Conservation (phyloP, 2,329 filamentous ascomycete genomes). For the Cyphellophora europaea region DNA sequence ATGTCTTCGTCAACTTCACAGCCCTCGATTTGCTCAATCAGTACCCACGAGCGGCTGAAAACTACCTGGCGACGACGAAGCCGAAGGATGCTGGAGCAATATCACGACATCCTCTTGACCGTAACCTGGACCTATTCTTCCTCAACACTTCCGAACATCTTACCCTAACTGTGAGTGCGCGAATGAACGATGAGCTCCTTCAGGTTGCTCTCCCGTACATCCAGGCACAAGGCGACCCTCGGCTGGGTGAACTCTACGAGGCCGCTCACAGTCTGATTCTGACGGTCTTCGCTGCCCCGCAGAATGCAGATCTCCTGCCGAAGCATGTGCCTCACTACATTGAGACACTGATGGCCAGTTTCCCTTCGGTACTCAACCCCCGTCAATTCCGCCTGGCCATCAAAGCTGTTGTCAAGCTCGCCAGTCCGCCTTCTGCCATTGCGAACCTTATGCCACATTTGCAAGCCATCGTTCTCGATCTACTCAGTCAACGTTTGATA, state of each 20-base stretch:
- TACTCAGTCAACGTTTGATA: conserved; percentile 58
- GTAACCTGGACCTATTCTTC: conserved; percentile 77
- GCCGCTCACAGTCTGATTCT: conserved; percentile 76
- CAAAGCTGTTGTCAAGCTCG: conserved; percentile 72
- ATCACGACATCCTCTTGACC: conserved; percentile 56
- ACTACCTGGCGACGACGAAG: conserved; percentile 57
- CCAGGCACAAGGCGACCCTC: conserved; percentile 44
- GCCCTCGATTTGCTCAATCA: conserved; percentile 71
- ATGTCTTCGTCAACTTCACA: conserved; percentile 73
- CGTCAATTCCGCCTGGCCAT: conserved; percentile 85
- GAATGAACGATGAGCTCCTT: conserved; percentile 62
- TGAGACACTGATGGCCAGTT: conserved; percentile 67
- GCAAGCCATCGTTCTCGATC: conserved; percentile 72
- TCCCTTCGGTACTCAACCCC: conserved; percentile 67
- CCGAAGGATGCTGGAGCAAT: conserved; percentile 47
- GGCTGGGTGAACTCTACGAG: conserved; percentile 68
- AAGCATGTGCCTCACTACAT: conserved; percentile 74
- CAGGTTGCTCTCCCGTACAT: conserved; percentile 69
- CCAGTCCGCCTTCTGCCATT: conserved; percentile 69
- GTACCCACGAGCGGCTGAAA: conserved; percentile 56
- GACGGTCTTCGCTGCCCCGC: conserved; percentile 69
- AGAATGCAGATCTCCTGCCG: conserved; percentile 62
- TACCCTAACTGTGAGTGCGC: conserved; percentile 57
- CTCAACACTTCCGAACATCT: conserved; percentile 81
- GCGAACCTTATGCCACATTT: conserved; percentile 65